A percentile compares a stretch with the other conserved stretches of the same genome.
phyloP scores from a whole-genome alignment of 805 yeast species.

The Zygotorulaspora sp. region DNA sequence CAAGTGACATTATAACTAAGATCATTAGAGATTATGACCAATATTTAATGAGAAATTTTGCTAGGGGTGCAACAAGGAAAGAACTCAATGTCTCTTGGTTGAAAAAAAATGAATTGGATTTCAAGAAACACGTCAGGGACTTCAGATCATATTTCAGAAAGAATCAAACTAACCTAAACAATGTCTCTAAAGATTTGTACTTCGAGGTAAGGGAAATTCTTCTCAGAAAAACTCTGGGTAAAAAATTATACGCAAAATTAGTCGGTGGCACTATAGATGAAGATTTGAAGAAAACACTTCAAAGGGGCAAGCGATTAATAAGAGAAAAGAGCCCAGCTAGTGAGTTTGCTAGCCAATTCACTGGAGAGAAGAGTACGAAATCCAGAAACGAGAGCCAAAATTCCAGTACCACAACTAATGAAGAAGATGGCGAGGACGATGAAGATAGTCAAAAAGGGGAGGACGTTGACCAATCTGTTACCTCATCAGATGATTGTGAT shows the following conservation, averaged over 20 bases:
- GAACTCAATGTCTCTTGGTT: conserved; percentile 97
- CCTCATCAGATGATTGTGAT: conserved; percentile 26
- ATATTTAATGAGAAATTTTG: conserved; percentile 93
- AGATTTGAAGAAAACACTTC: conserved; percentile 12
- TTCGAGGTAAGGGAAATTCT: conserved; percentile 77
- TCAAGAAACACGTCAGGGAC: conserved; percentile 83
- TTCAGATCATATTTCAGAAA: conserved; percentile 82
- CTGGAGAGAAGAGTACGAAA: conserved; percentile 20
- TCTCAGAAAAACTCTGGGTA: conserved; percentile 33
- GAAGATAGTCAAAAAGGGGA: background rate
- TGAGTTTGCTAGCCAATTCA: conserved; percentile 31
- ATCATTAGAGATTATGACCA: conserved; percentile 95
- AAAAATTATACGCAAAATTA: conserved; percentile 30
- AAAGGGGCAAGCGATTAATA: conserved; percentile 16
- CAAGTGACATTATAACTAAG: conserved; percentile 92
- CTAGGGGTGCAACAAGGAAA: conserved; percentile 94
- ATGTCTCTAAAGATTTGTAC: conserved; percentile 75
- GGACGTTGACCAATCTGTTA: conserved; percentile 1
- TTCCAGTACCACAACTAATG: conserved; percentile 2
- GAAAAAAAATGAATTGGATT: conserved; percentile 91
- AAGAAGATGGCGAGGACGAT: conserved; percentile 32
- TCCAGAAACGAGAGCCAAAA: background rate
- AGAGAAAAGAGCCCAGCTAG: conserved; percentile 33
- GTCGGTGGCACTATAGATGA: conserved; percentile 47
- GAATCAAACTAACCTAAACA: conserved; percentile 62